Evolutionary conservation across 371 early-diverging fungal genomes (phyloP).

Genomic region (Circinella umbellata): DNA sequence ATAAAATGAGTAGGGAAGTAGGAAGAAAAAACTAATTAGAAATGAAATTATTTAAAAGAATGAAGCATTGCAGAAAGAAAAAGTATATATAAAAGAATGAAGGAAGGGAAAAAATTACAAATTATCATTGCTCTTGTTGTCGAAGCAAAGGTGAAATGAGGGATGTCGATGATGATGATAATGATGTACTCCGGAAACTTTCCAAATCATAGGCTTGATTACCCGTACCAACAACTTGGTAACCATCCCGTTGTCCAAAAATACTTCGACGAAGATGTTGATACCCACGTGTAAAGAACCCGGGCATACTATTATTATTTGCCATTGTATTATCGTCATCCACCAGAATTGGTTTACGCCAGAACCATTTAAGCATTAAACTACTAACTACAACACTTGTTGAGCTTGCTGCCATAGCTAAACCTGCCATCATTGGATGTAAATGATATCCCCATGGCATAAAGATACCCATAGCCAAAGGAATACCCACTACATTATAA

Average conservation of each 20-base stretch:
- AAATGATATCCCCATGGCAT: constrained; percentile 83
- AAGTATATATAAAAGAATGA: not conserved
- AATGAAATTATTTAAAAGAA: not conserved
- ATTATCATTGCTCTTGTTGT: constrained; percentile 3
- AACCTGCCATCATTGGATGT: constrained; percentile 92
- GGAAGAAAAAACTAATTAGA: too few relatives aligned
- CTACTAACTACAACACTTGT: constrained; percentile 91
- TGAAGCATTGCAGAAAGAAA: not conserved
- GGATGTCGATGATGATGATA: too few relatives aligned
- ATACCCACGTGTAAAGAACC: constrained; percentile 1
- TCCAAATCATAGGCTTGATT: constrained; percentile 16
- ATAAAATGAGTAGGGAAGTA: too few relatives aligned
- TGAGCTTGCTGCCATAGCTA: constrained; percentile 95
- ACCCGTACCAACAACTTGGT: constrained; percentile 17
- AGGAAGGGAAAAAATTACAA: not conserved
- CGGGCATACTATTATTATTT: not conserved
- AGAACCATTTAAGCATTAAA: constrained; percentile 75
- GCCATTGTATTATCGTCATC: not conserved
- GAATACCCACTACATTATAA: constrained; percentile 91
- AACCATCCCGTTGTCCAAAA: constrained; percentile 8
- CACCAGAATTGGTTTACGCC: constrained; percentile 56
- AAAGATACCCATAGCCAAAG: constrained; percentile 93
- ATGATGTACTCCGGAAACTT: constrained; percentile 7
- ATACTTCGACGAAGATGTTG: not conserved
- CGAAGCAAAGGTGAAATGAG: not conserved